Evolutionary conservation across 2,329 filamentous ascomycete species (phyloP).

Genomic region (Chaetomium sp.): DNA sequence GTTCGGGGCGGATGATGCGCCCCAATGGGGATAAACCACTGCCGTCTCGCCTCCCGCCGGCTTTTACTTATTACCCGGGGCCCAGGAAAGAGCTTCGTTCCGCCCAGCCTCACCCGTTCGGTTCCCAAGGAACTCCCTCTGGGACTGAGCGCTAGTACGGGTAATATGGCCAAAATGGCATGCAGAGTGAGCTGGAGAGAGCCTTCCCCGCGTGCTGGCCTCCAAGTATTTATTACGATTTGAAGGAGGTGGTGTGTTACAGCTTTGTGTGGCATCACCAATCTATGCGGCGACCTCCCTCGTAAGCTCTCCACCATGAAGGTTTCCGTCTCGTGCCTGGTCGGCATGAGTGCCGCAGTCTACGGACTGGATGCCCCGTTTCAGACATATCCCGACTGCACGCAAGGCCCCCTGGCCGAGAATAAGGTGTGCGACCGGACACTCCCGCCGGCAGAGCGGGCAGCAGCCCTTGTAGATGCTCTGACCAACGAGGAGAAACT

Average conservation of each 20-base stretch:
- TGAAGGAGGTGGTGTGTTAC: neutral
- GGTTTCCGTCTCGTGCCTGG: conserved; percentile 6
- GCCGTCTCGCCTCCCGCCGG: neutral
- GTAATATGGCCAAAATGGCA: conserved; percentile 3
- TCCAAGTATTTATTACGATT: conserved; percentile 1
- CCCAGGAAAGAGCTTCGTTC: neutral
- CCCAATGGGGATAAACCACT: conserved; percentile 1
- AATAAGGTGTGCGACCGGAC: conserved; percentile 51
- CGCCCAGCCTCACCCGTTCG: neutral
- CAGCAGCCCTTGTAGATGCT: conserved; percentile 25
- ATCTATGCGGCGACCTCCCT: neutral
- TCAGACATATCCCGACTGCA: conserved; percentile 35
- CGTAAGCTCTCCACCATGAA: conserved; percentile 18
- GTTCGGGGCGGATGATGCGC: neutral
- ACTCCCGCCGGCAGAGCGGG: conserved; percentile 16
- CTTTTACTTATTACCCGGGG: conserved; percentile 3
- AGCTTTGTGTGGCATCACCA: neutral
- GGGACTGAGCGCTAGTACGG: neutral
- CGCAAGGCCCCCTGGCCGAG: conserved; percentile 36
- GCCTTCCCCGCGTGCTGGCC: neutral
- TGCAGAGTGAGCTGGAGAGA: neutral
- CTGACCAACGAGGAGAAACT: conserved; percentile 26
- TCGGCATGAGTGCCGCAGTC: conserved; percentile 10
- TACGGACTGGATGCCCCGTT: conserved; percentile 18
- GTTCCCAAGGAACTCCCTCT: neutral